Base-by-base conservation (phyloP, 345 rosid species). In the Barbarea vulgaris region DNA sequence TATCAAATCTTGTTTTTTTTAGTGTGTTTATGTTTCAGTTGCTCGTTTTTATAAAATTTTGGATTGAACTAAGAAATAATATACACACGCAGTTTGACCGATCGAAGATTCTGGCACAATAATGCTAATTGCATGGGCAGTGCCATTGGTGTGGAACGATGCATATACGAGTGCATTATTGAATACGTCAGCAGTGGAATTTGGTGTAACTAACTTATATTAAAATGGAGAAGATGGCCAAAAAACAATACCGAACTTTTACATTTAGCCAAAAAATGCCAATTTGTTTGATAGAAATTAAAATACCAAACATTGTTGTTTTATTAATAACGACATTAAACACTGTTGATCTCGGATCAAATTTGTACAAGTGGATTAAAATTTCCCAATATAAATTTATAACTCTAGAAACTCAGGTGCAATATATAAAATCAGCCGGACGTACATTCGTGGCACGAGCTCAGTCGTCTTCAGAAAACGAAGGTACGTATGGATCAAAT, bases 51-150 rank as follows among this genome's bases (percentile, higher is more conserved):
- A 22, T 62, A 24, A 1, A 39, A 39, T 39, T 41, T 6, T 17
- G 47, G 61, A 67, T 22, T 37, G 12, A 34, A 52, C 11, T 34
- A 67, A 52, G 3, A 33, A 9, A 21, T 67, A 5, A 30, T 50
- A 24, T 14, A 31, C 13, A 46, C 9, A 47, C 25, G 58, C 27
- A 27, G 7, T 33, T 59, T 22, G 67, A 34, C 74, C 27, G 66
- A 31, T 58, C 11, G 6, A 31, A 33, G 67, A 59, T 33, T 34
- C 18, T 47, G 58, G 75, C 50, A 47, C 37, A 7, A 17, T 34
- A 24, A 50, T 39, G 60, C 36, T 25, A 47, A 10, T 46, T 31
- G 66, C 66, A 44, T 24, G 58, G 59, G 57, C 19, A 36, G 58
- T 33, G 66, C n/a, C 36, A 48, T 17, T 6, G 9, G 25, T 19